Percentiles rank a stretch among this genome's conserved stretches.
phyloP scores from a whole-genome alignment of 129 eudicot genomes.

The Mikania micrantha region DNA sequence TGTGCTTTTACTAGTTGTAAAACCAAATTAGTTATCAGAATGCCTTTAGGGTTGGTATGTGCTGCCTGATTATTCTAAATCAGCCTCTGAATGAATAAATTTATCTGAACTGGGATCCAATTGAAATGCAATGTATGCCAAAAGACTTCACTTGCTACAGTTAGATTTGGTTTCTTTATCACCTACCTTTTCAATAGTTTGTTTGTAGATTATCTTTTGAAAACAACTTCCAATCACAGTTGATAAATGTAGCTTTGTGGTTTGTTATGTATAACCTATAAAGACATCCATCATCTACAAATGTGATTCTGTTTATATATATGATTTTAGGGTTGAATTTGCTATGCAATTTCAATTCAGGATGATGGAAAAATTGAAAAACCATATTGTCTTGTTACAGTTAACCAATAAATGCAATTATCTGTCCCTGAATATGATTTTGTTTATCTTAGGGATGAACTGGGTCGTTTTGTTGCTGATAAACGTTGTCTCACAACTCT shows the following conservation, averaged over 20 bases:
- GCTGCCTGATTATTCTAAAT: background rate
- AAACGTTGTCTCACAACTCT: constrained; percentile 71
- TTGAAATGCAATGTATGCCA: background rate
- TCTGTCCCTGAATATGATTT: constrained; percentile 2
- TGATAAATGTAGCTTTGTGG: background rate
- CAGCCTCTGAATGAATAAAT: background rate
- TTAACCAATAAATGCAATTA: background rate
- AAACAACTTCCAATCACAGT: background rate
- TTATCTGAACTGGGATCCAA: background rate
- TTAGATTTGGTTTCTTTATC: background rate
- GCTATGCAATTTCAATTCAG: background rate
- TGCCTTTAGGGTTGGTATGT: too few relatives aligned
- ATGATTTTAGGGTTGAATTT: background rate
- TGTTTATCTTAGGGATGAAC: constrained; percentile 67
- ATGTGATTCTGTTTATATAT: constrained; percentile 1
- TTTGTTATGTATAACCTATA: background rate
- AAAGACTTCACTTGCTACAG: background rate
- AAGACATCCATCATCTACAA: background rate
- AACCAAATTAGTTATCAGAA: background rate
- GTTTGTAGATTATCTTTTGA: background rate
- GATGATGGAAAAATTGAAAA: background rate
- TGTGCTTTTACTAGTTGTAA: background rate
- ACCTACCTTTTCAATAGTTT: background rate
- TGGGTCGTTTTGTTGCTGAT: constrained; percentile 87
- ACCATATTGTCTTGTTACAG: background rate